phyloP scores from a whole-genome alignment of 1,284 basidiomycete species.

The Ustilago hordei region DNA sequence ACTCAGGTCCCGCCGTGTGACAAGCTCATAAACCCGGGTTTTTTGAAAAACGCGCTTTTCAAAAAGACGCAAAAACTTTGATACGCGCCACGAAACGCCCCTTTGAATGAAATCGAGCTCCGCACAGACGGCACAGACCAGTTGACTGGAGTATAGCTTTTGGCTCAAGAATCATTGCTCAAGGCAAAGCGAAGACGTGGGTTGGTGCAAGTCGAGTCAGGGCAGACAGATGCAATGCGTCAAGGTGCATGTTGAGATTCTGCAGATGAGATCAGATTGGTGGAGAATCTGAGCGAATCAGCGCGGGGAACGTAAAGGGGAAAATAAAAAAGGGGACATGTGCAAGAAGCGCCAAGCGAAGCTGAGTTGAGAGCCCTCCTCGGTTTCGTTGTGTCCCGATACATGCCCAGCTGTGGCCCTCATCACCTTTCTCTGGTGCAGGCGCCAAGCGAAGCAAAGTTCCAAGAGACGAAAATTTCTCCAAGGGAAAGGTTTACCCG shows the following conservation, averaged over 20 bases:
- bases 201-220: slow-evolving; percentile 39
- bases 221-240: slow-evolving; percentile 3
- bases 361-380: slow-evolving; percentile 1
- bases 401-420: neutral
- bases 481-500: slow-evolving; percentile 11
- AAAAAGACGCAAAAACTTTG: too few relatives aligned
- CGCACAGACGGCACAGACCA: neutral
- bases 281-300: slow-evolving; percentile 9
- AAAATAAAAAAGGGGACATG: neutral
- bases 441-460: neutral
- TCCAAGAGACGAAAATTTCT: neutral
- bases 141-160: neutral
- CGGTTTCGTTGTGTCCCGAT: neutral
- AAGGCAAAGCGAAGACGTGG: slow-evolving; percentile 14
- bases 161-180: neutral
- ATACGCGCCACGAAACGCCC: neutral
- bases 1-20: neutral
- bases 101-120: neutral
- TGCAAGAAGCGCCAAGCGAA: slow-evolving; percentile 11
- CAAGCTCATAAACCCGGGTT: neutral
- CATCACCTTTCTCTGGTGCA: neutral
- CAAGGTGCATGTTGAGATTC: neutral
- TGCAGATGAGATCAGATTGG: slow-evolving; percentile 6
- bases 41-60: too few relatives aligned
- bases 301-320: neutral